Conservation (phyloP, 495 filamentous ascomycete species). For the Tuber magnatum region DNA sequence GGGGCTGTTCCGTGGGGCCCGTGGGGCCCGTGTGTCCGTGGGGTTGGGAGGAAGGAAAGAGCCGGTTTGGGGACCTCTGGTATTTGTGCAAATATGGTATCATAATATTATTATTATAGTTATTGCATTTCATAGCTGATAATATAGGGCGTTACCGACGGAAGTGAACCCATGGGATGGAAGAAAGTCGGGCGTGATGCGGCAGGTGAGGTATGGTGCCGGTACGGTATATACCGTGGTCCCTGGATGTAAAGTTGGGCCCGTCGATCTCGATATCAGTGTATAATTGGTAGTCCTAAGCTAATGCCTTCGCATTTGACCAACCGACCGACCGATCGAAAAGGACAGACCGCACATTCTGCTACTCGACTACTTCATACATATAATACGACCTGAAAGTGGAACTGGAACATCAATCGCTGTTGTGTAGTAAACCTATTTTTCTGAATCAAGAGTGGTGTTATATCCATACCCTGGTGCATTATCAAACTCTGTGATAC, state of each 20-base stretch:
- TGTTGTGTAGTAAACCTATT: not conserved
- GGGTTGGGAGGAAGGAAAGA: not conserved
- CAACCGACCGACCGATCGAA: not conserved
- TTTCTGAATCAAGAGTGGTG: not conserved
- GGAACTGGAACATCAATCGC: not conserved
- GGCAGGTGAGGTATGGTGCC: not conserved
- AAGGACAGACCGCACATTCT: not conserved
- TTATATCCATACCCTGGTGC: not conserved
- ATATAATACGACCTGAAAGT: not conserved
- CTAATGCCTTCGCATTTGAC: not conserved
- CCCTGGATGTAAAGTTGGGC: not conserved
- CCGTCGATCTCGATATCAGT: not conserved
- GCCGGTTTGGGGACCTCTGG: not conserved
- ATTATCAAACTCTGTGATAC: not conserved
- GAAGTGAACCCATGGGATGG: not conserved
- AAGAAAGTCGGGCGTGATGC: not conserved
- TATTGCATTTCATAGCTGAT: not conserved
- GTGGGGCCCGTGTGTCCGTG: not conserved
- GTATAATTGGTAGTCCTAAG: not conserved
- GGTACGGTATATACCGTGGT: not conserved
- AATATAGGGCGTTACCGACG: not conserved
- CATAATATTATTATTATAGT: not conserved
- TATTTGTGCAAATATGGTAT: not conserved
- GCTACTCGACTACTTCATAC: not conserved
- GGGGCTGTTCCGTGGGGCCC: not conserved